A percentile compares a stretch with the other conserved stretches of the same genome.
Evolutionary conservation across 2,329 filamentous ascomycete species (phyloP).

Genomic region (Ustulina deusta): DNA sequence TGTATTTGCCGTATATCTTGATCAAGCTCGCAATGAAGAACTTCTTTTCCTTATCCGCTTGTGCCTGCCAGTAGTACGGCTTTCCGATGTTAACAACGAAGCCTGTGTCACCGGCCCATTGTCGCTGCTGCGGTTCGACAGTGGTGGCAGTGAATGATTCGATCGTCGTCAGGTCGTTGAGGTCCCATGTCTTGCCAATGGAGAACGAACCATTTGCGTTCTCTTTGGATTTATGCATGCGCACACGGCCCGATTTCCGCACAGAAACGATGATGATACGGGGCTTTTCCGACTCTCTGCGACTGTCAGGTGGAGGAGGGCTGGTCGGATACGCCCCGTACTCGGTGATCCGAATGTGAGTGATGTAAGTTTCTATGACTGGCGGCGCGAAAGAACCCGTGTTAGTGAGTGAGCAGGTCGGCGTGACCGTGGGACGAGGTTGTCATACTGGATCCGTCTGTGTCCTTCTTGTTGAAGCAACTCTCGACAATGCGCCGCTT

Average conservation of each 20-base stretch:
- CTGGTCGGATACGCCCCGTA: slow-evolving; percentile 84
- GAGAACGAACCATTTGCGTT: slow-evolving; percentile 95
- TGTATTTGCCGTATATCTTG: slow-evolving; percentile 98
- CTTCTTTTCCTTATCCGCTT: slow-evolving; percentile 95
- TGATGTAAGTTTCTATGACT: slow-evolving; percentile 96
- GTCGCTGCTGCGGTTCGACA: slow-evolving; percentile 69
- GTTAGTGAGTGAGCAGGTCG: slow-evolving; percentile 25
- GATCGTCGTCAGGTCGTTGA: slow-evolving; percentile 87
- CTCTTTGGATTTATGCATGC: slow-evolving; percentile 96
- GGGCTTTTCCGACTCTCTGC: slow-evolving; percentile 81
- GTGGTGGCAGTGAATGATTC: slow-evolving; percentile 80
- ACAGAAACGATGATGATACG: slow-evolving; percentile 94
- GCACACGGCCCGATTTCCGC: slow-evolving; percentile 89
- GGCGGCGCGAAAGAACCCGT: slow-evolving; percentile 30
- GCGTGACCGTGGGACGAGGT: slow-evolving; percentile 26
- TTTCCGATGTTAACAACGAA: slow-evolving; percentile 92
- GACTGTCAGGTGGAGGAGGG: slow-evolving; percentile 84
- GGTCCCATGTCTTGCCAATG: slow-evolving; percentile 97
- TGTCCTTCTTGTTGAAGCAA: slow-evolving; percentile 91
- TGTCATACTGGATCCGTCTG: slow-evolving; percentile 83
- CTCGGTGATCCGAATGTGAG: slow-evolving; percentile 91
- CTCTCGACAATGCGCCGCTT: slow-evolving; percentile 94
- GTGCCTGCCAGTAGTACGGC: slow-evolving; percentile 96
- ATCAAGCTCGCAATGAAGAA: slow-evolving; percentile 97
- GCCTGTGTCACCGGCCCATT: slow-evolving; percentile 85